These are phyloP conservation scores for Naegleria lovaniensis DNA, from an alignment of 208 protist species.

Conservation along the genomic window DNA sequence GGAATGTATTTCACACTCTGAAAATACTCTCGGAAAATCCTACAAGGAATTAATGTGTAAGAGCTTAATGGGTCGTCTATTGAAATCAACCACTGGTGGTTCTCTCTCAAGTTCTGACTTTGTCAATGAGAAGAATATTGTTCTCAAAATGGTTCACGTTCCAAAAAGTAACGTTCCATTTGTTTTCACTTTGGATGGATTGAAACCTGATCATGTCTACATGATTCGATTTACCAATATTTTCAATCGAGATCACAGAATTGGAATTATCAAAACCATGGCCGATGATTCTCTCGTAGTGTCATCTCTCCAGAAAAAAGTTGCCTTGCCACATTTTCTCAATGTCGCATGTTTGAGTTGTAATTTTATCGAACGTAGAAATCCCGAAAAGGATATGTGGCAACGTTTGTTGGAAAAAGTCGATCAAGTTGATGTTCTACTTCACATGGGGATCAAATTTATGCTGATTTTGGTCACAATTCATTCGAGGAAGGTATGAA, in stretches of 20 bases:
- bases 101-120: too few species aligned
- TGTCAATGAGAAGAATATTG: too few species aligned
- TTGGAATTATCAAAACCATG: neutral
- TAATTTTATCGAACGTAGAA: neutral
- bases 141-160: neutral
- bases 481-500: neutral
- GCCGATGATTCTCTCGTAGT: neutral
- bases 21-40: neutral
- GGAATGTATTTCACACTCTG: neutral
- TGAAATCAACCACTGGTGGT: too few species aligned
- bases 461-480: neutral
- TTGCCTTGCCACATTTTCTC: neutral
- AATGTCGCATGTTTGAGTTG: neutral
- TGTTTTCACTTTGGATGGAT: neutral
- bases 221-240: neutral
- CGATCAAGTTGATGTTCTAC: neutral
- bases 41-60: neutral
- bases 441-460: neutral
- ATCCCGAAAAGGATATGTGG: neutral
- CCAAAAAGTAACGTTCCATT: neutral
- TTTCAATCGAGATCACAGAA: neutral
- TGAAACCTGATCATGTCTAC: neutral
- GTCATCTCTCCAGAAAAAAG: neutral
- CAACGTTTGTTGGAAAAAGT: neutral
- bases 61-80: too few species aligned